A percentile compares a stretch with the other conserved stretches of the same genome.
These are phyloP conservation scores for Sugiyamaella qingdaonensis DNA, from an alignment of 805 yeast species.

Conservation along the genomic window DNA sequence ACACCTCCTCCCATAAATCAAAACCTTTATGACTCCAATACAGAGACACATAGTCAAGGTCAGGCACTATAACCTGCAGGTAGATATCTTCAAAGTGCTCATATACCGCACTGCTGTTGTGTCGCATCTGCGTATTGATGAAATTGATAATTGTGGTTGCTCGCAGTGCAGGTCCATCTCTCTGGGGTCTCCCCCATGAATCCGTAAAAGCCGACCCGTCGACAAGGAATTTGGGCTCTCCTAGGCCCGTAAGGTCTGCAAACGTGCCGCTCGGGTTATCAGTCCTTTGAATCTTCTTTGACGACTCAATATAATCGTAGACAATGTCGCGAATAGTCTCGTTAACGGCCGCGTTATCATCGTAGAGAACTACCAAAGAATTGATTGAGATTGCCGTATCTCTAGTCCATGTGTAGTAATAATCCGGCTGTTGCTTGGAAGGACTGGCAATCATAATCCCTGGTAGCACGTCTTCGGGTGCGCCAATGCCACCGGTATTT, in stretches of 20 bases:
- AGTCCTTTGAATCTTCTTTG: constrained; percentile 57
- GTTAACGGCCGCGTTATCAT: constrained; percentile 36
- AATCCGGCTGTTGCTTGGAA: constrained; percentile 64
- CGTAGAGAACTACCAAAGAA: constrained; percentile 53
- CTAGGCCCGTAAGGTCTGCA: constrained; percentile 48
- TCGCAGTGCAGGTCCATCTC: constrained; percentile 90
- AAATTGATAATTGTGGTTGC: constrained; percentile 59
- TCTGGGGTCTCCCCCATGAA: constrained; percentile 92
- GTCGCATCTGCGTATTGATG: constrained; percentile 40
- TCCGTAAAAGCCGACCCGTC: constrained; percentile 59
- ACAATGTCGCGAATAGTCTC: constrained; percentile 33
- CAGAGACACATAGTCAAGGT: constrained; percentile 56
- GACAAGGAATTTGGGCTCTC: constrained; percentile 84
- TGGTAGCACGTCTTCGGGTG: constrained; percentile 39
- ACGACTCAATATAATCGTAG: constrained; percentile 60
- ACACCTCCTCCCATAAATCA: constrained; percentile 90
- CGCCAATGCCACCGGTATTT: constrained; percentile 53
- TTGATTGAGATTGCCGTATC: constrained; percentile 74
- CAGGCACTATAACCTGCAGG: constrained; percentile 56
- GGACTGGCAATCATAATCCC: constrained; percentile 89
- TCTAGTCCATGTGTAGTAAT: constrained; percentile 86
- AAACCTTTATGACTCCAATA: constrained; percentile 68
- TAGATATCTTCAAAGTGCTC: constrained; percentile 40
- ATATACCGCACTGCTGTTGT: constrained; percentile 22
- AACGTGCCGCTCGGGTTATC: constrained; percentile 67